Evolutionary conservation across 2,329 filamentous ascomycete species (phyloP).

Genomic region (Verticillium nonalfalfae): DNA sequence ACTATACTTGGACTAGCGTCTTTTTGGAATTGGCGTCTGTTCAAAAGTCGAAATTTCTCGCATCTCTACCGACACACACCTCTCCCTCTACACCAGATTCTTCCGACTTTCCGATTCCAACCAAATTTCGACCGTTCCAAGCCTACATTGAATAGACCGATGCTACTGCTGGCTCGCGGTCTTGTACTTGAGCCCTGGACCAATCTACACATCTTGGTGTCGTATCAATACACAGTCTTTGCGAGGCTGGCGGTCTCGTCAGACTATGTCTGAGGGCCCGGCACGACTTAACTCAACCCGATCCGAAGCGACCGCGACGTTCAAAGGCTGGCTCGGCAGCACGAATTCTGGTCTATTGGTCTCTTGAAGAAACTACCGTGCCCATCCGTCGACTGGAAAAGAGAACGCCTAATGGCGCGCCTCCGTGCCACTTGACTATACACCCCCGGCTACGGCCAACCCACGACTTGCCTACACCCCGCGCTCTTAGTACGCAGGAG

Average conservation of each 20-base stretch:
- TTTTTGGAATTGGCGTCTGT: background rate
- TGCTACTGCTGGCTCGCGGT: no score
- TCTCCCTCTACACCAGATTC: no score
- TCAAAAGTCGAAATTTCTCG: slow-evolving; percentile 1
- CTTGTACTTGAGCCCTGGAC: no score
- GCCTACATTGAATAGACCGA: background rate
- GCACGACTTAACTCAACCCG: no score
- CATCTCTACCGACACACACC: no score
- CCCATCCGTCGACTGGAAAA: background rate
- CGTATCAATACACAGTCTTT: no score
- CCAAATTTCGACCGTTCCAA: background rate
- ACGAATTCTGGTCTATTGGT: no score
- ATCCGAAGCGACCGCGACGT: no score
- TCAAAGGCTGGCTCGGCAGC: no score
- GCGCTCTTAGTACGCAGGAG: slow-evolving; percentile 49
- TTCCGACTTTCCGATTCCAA: background rate
- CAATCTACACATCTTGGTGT: no score
- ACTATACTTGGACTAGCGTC: background rate
- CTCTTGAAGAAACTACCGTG: background rate
- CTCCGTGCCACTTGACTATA: background rate
- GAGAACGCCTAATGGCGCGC: background rate
- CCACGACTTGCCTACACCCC: slow-evolving; percentile 59
- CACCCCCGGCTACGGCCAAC: slow-evolving; percentile 8
- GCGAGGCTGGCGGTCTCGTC: no score
- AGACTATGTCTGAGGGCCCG: no score